These are phyloP conservation scores for Phytopythium helicoides DNA, from an alignment of 352 stramenopile genomes.

Conservation along the genomic window DNA sequence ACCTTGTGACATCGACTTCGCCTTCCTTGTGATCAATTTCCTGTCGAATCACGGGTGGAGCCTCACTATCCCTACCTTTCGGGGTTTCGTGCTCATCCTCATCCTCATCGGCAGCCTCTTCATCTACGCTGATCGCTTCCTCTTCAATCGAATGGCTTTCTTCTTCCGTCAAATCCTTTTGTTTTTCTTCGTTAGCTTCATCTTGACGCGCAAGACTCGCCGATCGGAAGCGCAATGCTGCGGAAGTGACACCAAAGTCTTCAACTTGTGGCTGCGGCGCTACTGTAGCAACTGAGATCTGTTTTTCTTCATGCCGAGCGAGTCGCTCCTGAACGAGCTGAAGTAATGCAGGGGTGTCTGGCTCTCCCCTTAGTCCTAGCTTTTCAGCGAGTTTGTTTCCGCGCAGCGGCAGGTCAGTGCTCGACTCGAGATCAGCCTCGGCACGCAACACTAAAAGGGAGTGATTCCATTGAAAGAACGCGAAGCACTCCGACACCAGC, in stretches of 20 bases:
- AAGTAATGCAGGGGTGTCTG: constrained; percentile 20
- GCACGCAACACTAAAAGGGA: constrained; percentile 45
- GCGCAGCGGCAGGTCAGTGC: constrained; percentile 4
- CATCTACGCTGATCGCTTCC: constrained; percentile 1
- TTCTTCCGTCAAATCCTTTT: too few relatives aligned
- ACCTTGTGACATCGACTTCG: too few relatives aligned
- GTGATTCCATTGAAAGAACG: constrained; percentile 60
- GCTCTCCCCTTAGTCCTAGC: constrained; percentile 12
- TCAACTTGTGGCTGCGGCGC: too few relatives aligned
- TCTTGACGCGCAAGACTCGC: neutral
- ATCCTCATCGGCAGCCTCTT: constrained; percentile 1
- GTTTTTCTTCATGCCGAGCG: neutral
- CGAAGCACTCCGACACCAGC: constrained; percentile 55
- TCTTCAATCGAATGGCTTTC: too few relatives aligned
- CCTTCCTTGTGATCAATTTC: too few relatives aligned
- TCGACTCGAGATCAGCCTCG: constrained; percentile 30
- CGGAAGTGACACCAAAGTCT: too few relatives aligned
- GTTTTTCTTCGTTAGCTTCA: neutral
- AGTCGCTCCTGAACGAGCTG: constrained; percentile 22
- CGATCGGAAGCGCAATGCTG: too few relatives aligned
- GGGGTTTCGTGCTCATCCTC: constrained; percentile 7
- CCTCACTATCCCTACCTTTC: neutral
- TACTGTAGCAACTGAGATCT: neutral
- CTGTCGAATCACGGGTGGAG: too few relatives aligned
- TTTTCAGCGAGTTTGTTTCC: constrained; percentile 12